A percentile compares a stretch with the other conserved stretches of the same genome.
These are phyloP conservation scores for Plantago ovata DNA, from an alignment of 257 asterid species.

Conservation along the genomic window DNA sequence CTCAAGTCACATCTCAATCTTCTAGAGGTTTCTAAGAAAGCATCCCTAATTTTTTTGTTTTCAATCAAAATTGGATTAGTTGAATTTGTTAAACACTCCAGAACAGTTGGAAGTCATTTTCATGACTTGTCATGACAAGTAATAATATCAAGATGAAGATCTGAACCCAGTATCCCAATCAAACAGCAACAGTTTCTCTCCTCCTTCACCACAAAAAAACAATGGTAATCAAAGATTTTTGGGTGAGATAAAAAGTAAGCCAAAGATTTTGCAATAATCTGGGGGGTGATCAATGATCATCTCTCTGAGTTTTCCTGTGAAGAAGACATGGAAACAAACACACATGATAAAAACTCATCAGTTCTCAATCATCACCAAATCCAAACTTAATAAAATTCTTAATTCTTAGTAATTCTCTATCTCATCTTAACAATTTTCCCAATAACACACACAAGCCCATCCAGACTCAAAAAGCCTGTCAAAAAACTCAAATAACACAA, in stretches of 20 bases:
- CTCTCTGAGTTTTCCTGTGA: slow-evolving; percentile 72
- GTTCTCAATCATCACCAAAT: slow-evolving; percentile 48
- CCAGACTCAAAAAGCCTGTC: neutral
- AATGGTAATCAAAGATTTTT: neutral
- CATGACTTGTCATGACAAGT: slow-evolving; percentile 6
- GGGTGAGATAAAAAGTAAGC: neutral
- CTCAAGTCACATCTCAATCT: neutral
- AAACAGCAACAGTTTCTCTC: neutral
- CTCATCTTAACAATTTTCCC: slow-evolving; percentile 7
- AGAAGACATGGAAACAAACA: slow-evolving; percentile 53
- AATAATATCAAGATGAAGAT: neutral
- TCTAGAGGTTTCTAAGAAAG: neutral
- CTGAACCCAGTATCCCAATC: neutral
- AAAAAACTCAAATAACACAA: neutral
- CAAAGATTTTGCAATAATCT: slow-evolving; percentile 23
- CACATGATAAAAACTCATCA: slow-evolving; percentile 40
- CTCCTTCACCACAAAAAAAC: neutral
- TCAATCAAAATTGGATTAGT: slow-evolving; percentile 2
- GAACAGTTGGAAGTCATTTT: slow-evolving; percentile 23
- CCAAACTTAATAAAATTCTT: neutral
- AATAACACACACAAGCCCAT: slow-evolving; percentile 11
- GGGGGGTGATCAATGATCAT: slow-evolving; percentile 43
- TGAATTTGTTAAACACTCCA: slow-evolving; percentile 19
- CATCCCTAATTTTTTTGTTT: neutral
- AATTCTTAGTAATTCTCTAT: slow-evolving; percentile 2